Base-by-base conservation (phyloP, 805 yeast genomes). In the Lipomyces mesembrius region DNA sequence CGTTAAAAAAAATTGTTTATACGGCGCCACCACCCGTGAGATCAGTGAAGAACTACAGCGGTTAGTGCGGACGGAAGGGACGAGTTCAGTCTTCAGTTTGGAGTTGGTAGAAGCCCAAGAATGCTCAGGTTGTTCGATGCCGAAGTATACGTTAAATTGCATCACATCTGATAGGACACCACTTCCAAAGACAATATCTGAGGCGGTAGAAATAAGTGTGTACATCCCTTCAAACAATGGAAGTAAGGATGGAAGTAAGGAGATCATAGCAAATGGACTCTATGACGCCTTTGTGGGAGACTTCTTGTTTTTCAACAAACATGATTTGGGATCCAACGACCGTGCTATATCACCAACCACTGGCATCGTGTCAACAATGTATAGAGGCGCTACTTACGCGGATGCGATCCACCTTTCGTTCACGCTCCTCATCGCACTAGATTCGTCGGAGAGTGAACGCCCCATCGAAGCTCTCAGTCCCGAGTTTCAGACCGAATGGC, bases 61-160 rank as follows among this genome's bases (percentile, higher is more conserved):
- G 22, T 25, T 35, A 22, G 27, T 51, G 35, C 43, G 22, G 62
- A 14, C 14, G 12, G 22, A 35, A 17, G 43, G 6, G 35, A n/a
- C 27, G 20, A 22, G 32, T 9, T n/a, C 25, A 3, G 14, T 76
- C 77, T 12, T 69, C 69, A 55, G 79, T 9, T 53, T 27, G 17
- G 27, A 29, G n/a, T 14, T 52, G 7, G 22, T 9, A 17, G 37
- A 54, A n/a, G 54, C 25, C 2, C 34, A 35, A 17, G 58, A 17
- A 14, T 17, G 54, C 29, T 0, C 27, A 7, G 29, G 25, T 2
- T 20, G 34, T 25, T 6, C 34, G 0, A 12, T 43, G 22, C 49
- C 49, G 3, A 57, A 11, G 14, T 60, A 60, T 60, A 22, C 25
- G 25, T 57, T 61, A 11, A 27, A 55, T 3, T 60, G 63, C 46